Base-by-base conservation (phyloP, 345 rosid species). In the Eucalyptus tenuipes region DNA sequence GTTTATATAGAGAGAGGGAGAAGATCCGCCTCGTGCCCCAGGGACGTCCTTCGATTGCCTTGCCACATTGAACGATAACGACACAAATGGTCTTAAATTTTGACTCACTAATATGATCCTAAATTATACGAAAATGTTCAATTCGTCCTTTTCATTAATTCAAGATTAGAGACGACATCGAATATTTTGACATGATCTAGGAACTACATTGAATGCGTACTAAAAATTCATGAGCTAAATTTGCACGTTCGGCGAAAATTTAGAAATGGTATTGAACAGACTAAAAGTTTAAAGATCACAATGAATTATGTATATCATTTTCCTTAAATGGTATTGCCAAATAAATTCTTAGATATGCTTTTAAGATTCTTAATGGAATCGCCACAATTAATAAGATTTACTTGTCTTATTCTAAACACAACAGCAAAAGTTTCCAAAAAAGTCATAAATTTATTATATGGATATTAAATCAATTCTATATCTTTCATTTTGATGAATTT, bases 261-360 rank as follows among this genome's bases (percentile, higher is more conserved):
- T 0, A 55, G 0, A 10, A 27, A 25, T 25, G 1, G 0, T 2
- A 0, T 59, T 13, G 16, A 4, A 61, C 8, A 13, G 1, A 29
- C 13, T 61, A 61, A 6, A 61, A 29, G 2, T 27, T 61, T 7
- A 1, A 27, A 11, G 1, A 61, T 27, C 15, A 27, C 0, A 49
- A 14, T 49, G 0, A 1, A 22, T 18, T 3, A 4, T 55, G 9
- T 55, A 55, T 55, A 3, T 55, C 18, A n/a, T n/a, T 64, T 7
- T n/a, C 10, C 18, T 64, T n/a, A 31, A 33, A 71, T 33, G 13
- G 20, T 33, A 18, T 33, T 18, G 45, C 12, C 81, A 71, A 20
- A 3, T 3, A 37, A 71, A 24, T 37, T 3, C 27, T 71, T 22
- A 10, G 45, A 3, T 40, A 40, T 5, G 47, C 24, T 75, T 10